Evolutionary conservation across 139 green algal genomes (phyloP).

Genomic region (Tetraselmis chui): DNA sequence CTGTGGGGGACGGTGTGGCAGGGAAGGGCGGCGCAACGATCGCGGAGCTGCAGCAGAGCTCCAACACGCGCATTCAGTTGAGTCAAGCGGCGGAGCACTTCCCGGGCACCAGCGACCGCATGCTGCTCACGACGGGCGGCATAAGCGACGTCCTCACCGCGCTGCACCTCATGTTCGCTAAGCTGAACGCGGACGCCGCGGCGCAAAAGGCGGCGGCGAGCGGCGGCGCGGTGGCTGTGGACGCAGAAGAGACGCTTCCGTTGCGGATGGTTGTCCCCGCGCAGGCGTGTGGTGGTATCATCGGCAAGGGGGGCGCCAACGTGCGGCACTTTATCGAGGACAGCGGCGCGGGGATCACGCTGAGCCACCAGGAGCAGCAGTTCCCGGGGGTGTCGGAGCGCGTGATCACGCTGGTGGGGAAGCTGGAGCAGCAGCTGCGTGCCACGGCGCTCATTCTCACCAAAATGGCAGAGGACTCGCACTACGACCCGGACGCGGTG

Average conservation of each 20-base stretch:
- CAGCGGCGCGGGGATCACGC: slow-evolving; percentile 52
- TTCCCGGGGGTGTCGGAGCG: slow-evolving; percentile 44
- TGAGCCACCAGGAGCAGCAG: slow-evolving; percentile 26
- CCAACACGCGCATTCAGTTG: slow-evolving; percentile 59
- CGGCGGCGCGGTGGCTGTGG: not conserved
- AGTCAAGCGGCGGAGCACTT: slow-evolving; percentile 31
- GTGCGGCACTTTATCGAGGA: slow-evolving; percentile 73
- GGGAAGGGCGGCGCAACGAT: slow-evolving; percentile 68
- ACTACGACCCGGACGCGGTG: slow-evolving; percentile 33
- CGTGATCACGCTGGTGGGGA: slow-evolving; percentile 63
- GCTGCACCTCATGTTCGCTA: slow-evolving; percentile 70
- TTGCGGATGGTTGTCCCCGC: slow-evolving; percentile 69
- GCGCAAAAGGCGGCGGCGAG: slow-evolving; percentile 16
- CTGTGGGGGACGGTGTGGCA: too few relatives aligned
- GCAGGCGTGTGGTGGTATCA: slow-evolving; percentile 66
- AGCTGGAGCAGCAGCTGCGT: slow-evolving; percentile 58
- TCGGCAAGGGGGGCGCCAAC: slow-evolving; percentile 70
- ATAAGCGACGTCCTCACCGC: slow-evolving; percentile 65
- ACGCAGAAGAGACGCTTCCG: not conserved
- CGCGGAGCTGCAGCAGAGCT: slow-evolving; percentile 59
- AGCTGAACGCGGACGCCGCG: slow-evolving; percentile 42
- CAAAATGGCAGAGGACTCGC: slow-evolving; percentile 64
- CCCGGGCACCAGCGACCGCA: slow-evolving; percentile 48
- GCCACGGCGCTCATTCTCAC: slow-evolving; percentile 67
- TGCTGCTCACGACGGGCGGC: slow-evolving; percentile 64